Conservation (phyloP, 1,284 basidiomycete species). For the Termitomyces sp. region DNA sequence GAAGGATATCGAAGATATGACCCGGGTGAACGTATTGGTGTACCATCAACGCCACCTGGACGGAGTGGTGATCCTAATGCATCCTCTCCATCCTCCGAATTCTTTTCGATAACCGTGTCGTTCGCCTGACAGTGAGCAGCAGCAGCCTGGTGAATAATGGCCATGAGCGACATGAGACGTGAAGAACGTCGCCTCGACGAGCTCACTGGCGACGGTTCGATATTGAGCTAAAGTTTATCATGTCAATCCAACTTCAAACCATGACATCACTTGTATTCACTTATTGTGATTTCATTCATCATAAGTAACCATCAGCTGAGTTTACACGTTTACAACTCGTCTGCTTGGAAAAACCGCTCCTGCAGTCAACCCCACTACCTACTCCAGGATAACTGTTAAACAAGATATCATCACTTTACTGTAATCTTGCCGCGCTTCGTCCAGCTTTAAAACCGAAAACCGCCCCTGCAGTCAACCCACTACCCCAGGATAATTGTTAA, state of each 20-base stretch:
- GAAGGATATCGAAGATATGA: constrained; percentile 23
- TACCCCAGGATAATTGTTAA: constrained; percentile 65
- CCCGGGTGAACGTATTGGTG: constrained; percentile 5
- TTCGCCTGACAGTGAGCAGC: constrained; percentile 3
- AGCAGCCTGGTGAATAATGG: constrained; percentile 12
- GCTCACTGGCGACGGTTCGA: not conserved
- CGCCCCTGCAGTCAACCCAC: constrained; percentile 60
- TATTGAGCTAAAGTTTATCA: not conserved
- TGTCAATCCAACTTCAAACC: not conserved
- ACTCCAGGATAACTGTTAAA: too few species aligned
- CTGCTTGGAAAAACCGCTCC: too few species aligned
- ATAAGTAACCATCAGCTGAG: not conserved
- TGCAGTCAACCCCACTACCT: too few species aligned
- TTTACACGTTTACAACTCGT: too few species aligned
- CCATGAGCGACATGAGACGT: constrained; percentile 18
- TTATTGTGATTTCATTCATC: not conserved
- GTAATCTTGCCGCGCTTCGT: constrained; percentile 33
- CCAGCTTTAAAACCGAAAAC: constrained; percentile 65
- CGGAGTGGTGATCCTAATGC: not conserved
- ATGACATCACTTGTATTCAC: constrained; percentile 3
- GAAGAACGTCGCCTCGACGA: constrained; percentile 3
- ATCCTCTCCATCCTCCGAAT: not conserved
- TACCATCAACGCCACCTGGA: not conserved
- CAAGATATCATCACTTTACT: not conserved
- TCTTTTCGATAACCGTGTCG: not conserved